phyloP scores from a whole-genome alignment of 2,329 filamentous ascomycete species.

The Phaeosphaeria sp. region DNA sequence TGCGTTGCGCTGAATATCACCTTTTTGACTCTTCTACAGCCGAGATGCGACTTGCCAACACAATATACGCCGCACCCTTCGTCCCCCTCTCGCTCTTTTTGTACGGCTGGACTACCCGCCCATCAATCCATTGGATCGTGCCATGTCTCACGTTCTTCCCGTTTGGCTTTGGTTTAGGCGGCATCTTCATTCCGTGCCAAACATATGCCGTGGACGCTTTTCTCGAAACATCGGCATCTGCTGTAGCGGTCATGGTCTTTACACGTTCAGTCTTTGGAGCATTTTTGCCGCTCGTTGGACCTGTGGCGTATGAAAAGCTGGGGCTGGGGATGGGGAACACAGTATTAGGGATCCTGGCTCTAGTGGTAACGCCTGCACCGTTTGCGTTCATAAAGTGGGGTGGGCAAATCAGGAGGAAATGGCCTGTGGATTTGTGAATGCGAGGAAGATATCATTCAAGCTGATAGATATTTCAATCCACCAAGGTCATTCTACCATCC shows the following conservation, averaged over 20 bases:
- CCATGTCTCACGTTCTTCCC: constrained; percentile 42
- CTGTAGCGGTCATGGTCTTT: constrained; percentile 39
- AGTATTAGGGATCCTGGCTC: constrained; percentile 72
- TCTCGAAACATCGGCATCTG: constrained; percentile 39
- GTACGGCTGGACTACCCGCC: constrained; percentile 62
- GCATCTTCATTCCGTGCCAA: constrained; percentile 31
- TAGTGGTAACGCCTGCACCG: constrained; percentile 72
- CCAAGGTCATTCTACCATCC: not conserved
- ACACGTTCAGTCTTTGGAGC: constrained; percentile 24
- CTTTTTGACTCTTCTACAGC: constrained; percentile 10
- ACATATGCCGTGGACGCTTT: constrained; percentile 34
- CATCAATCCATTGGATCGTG: constrained; percentile 60
- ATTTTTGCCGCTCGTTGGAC: constrained; percentile 29
- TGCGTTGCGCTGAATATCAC: not conserved
- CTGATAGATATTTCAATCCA: not conserved
- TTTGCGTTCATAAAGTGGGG: constrained; percentile 76
- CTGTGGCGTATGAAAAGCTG: constrained; percentile 22
- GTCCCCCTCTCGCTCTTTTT: constrained; percentile 46
- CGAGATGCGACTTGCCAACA: constrained; percentile 49
- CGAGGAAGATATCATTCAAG: not conserved
- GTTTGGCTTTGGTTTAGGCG: constrained; percentile 32
- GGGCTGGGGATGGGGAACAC: constrained; percentile 34
- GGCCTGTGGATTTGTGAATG: constrained; percentile 1
- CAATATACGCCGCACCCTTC: constrained; percentile 29
- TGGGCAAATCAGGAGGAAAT: constrained; percentile 20